phyloP scores from a whole-genome alignment of 2,329 filamentous ascomycete species.

The Aulographum hederae region DNA sequence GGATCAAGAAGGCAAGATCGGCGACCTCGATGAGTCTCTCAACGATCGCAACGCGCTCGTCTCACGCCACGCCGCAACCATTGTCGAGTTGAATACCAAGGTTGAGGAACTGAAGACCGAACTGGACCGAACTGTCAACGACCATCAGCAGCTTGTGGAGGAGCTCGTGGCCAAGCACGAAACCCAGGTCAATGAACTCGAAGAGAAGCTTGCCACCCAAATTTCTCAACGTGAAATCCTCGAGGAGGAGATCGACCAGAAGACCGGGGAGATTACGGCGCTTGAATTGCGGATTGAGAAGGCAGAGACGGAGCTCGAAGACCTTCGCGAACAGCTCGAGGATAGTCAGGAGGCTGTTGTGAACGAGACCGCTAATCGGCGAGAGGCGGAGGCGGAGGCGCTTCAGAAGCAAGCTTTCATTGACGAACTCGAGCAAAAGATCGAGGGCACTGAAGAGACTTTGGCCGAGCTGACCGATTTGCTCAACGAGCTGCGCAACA shows the following conservation, averaged over 20 bases:
- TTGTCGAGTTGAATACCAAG: slow-evolving; percentile 21
- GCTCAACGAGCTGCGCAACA: slow-evolving; percentile 19
- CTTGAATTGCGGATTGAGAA: slow-evolving; percentile 19
- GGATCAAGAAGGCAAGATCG: not conserved
- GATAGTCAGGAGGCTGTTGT: too few species aligned
- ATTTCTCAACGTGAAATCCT: slow-evolving; percentile 13
- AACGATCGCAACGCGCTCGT: slow-evolving; percentile 16
- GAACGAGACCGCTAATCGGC: slow-evolving; percentile 9
- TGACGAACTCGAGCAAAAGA: slow-evolving; percentile 17
- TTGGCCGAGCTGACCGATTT: slow-evolving; percentile 13
- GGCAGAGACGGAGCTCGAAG: slow-evolving; percentile 18
- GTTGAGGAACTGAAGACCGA: slow-evolving; percentile 15
- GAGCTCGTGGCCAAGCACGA: not conserved
- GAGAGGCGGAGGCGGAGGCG: slow-evolving; percentile 18
- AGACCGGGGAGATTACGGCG: slow-evolving; percentile 18
- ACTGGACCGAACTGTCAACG: not conserved
- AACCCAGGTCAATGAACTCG: not conserved
- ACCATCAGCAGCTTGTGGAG: not conserved
- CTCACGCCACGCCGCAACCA: too few species aligned
- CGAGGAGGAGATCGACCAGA: slow-evolving; percentile 20
- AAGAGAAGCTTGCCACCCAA: not conserved
- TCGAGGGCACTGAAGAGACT: slow-evolving; percentile 14
- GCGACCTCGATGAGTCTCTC: not conserved
- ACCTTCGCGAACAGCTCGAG: slow-evolving; percentile 16
- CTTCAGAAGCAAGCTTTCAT: slow-evolving; percentile 19